Base-by-base conservation (phyloP, 2,329 filamentous ascomycete species). In the Fusarium nisikadoi region DNA sequence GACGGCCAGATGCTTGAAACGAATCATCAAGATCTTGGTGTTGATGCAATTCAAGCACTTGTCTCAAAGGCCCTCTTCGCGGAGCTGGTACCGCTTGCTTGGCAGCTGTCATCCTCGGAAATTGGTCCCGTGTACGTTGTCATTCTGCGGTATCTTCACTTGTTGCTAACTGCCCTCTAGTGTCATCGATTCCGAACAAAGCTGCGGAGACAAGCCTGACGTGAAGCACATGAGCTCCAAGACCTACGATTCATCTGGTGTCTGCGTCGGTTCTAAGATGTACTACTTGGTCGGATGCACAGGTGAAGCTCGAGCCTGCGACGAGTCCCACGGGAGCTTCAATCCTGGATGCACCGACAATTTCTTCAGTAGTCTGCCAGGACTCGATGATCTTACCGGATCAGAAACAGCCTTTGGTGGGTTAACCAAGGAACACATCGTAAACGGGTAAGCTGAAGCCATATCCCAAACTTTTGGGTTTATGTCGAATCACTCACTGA, bases 251-350 rank as follows among this genome's bases (percentile, higher is more conserved):
- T n/a, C 33, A 9, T 52, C 49, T 0, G 49, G 49, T 0, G 33
- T 36, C 9, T 52, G 49, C 8, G 17, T 52, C 11, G 49, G 23
- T 17, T 38, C 33, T 17, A 52, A n/a, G 13, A 52, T 52, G 49
- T 52, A 52, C 49, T 52, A 52, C 49, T 52, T 52, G 49, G 17
- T 52, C 3, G 49, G 49, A 38, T 52, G 49, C 33, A 52, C 49
- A n/a, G 49, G 49, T 1, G 33, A 52, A 17, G 49, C 49, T 52
- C 49, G 49, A 27, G 27, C 49, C 33, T 52, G 33, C 7, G 23
- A 52, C 5, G 23, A 38, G 33, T 52, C 33, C 13, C 33, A 52
- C 16, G 33, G 49, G 20, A 52, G 49, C 33, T 52, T 52, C 17
- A 52, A 38, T 52, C 33, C 49, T n/a, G 49, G 49, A 3, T 52